Evolutionary conservation across 2,329 filamentous ascomycete species (phyloP), one percentile per base, ranked within the genome.

Genomic region (Rachicladosporium sp.): DNA sequence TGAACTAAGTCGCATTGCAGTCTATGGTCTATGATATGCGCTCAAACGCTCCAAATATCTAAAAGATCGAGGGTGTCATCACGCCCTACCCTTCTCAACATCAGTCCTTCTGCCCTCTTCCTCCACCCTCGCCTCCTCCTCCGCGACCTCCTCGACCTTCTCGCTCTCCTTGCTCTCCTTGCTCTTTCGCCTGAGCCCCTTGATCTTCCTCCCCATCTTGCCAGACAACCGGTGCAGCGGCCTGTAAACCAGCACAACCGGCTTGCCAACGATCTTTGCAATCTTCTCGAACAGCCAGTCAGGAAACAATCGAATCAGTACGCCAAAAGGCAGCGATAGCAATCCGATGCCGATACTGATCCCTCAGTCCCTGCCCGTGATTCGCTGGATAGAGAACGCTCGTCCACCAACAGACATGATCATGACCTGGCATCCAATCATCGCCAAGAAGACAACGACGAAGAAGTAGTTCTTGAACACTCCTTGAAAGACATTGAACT

Each of bases 401-500:
- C 68, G 64, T 23, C 85, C 83, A 47, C 89, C 89, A 36, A 94
- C 75, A 53, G 84, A 91, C 52, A 95, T 74, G 58, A 96, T 96
- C 62, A 95, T 73, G 23, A 91, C 68, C 59, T 96, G 89, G 15
- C 84, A 86, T 46, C 78, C 87, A 50, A 89, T 77, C 82, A 96
- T 95, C 59, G 93, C 71, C 43, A 70, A 54, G 63, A 86, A 86
- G 61, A 96, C 95, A 33, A 65, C 73, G 31, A 93, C 74, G 66
- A 96, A 96, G 70, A 93, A 93, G 65, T 73, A 82, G 60, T 96
- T 96, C 57, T 75, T 75, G 23, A 72, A 72, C 43, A 96, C 74
- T 40, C 86, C 86, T 57, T 94, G 88, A 45, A 96, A 89, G 46
- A 96, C 87, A 63, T 96, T 96, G 70, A 94, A 88, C 41, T 78